These are phyloP conservation scores for Amanita muscaria DNA, from an alignment of 768 basidiomycete genomes.

Conservation along the genomic window DNA sequence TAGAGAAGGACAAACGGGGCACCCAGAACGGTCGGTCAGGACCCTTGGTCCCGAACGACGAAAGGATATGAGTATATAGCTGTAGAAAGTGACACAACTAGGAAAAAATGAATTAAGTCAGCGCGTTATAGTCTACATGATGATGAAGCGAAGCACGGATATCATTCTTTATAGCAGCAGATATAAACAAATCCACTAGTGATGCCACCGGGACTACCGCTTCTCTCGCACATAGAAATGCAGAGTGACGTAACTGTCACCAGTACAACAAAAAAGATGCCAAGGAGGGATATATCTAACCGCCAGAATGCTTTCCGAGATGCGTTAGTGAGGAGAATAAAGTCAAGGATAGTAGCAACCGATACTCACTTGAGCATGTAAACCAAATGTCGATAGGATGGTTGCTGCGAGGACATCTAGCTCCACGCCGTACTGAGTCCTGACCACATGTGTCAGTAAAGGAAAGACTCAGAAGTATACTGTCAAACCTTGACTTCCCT, in stretches of 20 bases:
- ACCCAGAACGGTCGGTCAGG: no score
- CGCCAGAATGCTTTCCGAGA: constrained; percentile 82
- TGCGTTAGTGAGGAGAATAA: neutral
- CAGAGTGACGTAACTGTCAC: constrained; percentile 67
- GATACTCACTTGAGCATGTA: constrained; percentile 63
- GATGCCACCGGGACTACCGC: no score
- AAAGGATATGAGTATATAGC: no score
- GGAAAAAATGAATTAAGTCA: no score
- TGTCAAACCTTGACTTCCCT: constrained; percentile 76
- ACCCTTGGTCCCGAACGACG: no score
- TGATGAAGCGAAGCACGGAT: no score
- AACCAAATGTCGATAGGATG: constrained; percentile 89
- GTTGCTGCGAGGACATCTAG: constrained; percentile 94
- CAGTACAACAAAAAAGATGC: constrained; percentile 80
- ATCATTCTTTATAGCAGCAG: no score
- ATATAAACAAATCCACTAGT: no score
- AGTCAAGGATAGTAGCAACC: constrained; percentile 14
- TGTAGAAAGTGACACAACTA: no score
- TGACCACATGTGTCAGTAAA: constrained; percentile 9
- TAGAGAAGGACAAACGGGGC: no score
- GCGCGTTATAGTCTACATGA: no score
- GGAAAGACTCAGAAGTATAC: neutral
- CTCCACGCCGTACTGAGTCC: constrained; percentile 98
- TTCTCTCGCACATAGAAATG: constrained; percentile 88
- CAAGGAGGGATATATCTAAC: constrained; percentile 85